These are phyloP conservation scores for Geoglossum cookeanum DNA, from an alignment of 2,329 filamentous ascomycete species.

Conservation along the genomic window DNA sequence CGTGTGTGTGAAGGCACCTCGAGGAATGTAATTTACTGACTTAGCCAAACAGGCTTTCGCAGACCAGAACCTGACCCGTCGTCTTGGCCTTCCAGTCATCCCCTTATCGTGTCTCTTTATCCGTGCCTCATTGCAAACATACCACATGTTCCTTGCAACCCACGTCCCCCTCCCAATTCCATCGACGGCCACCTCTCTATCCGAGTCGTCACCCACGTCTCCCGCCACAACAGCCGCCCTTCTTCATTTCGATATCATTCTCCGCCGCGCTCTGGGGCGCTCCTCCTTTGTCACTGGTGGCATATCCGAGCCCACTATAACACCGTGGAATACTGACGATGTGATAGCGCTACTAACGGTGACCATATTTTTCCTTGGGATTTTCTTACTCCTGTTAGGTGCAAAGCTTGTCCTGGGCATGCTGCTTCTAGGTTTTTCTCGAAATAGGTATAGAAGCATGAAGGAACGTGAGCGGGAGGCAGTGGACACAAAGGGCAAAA, in stretches of 20 bases:
- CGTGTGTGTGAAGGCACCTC: background rate
- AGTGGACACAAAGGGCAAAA: conserved; percentile 48
- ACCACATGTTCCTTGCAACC: conserved; percentile 91
- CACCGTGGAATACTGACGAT: conserved; percentile 48
- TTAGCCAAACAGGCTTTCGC: conserved; percentile 50
- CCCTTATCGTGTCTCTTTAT: conserved; percentile 91
- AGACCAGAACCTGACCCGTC: conserved; percentile 72
- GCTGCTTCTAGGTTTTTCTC: conserved; percentile 59
- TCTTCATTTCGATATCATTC: conserved; percentile 57
- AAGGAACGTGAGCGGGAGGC: conserved; percentile 40
- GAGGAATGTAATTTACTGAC: background rate
- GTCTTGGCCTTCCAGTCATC: conserved; percentile 77
- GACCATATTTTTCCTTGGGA: conserved; percentile 65
- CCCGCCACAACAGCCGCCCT: conserved; percentile 60
- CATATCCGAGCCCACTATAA: conserved; percentile 11
- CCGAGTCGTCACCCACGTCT: conserved; percentile 27
- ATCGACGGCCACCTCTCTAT: conserved; percentile 43
- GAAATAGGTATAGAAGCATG: conserved; percentile 65
- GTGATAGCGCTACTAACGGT: conserved; percentile 61
- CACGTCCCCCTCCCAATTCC: conserved; percentile 54
- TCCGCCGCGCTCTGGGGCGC: conserved; percentile 58
- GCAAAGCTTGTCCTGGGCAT: conserved; percentile 78
- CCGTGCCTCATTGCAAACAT: conserved; percentile 82
- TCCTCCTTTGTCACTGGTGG: conserved; percentile 41
- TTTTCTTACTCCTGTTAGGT: conserved; percentile 69